Percentiles rank a stretch among this genome's conserved stretches.
phyloP scores from a whole-genome alignment of 768 basidiomycete species.

The Termitomyces heimii region DNA sequence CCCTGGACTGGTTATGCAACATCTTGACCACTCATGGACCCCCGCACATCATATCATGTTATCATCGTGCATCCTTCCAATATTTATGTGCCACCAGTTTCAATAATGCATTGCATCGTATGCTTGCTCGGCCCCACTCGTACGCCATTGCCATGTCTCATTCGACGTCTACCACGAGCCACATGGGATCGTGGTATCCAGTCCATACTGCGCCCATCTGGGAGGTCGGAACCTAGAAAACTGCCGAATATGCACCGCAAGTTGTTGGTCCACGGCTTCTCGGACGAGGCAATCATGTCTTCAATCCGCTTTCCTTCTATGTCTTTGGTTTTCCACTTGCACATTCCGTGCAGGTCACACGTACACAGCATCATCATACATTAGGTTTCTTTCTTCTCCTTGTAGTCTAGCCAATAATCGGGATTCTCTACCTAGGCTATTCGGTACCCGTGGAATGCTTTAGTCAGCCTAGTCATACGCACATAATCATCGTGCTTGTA shows the following conservation, averaged over 20 bases:
- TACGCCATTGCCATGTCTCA: not conserved
- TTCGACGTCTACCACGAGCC: not conserved
- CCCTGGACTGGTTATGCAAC: not conserved
- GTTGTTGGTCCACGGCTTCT: slow-evolving; percentile 4
- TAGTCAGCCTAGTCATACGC: slow-evolving; percentile 8
- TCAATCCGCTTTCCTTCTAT: not conserved
- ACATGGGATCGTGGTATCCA: not conserved
- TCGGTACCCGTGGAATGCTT: slow-evolving; percentile 3
- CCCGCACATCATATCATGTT: slow-evolving; percentile 8
- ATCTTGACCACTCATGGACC: slow-evolving; percentile 12
- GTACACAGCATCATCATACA: not conserved
- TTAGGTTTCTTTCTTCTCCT: not conserved
- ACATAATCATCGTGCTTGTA: slow-evolving; percentile 3
- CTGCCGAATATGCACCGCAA: slow-evolving; percentile 3
- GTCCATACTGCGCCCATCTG: not conserved
- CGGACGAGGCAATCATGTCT: not conserved
- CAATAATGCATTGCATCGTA: not conserved
- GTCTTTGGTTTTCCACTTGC: not conserved
- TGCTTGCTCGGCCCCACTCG: not conserved
- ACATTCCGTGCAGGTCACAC: slow-evolving; percentile 2
- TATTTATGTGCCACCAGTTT: slow-evolving; percentile 8
- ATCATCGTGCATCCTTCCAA: slow-evolving; percentile 5
- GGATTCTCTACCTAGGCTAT: not conserved
- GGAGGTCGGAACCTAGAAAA: not conserved
- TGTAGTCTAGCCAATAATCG: not conserved